Evolutionary conservation across 106 monocot genomes (phyloP), one percentile per base, ranked within the genome.

Genomic region (Xerophyta viscosa): DNA sequence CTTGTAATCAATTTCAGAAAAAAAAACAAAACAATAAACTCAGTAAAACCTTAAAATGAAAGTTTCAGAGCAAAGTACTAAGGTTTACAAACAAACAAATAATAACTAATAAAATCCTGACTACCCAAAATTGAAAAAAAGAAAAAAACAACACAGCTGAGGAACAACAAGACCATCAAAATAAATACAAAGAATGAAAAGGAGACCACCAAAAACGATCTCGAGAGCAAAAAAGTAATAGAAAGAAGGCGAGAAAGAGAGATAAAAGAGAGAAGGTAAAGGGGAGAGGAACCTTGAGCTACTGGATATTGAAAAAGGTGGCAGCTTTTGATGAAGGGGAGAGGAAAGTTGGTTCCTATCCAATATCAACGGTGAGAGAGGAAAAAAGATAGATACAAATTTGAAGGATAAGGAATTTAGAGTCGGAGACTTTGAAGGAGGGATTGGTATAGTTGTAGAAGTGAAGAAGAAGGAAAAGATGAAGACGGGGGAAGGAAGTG

Each of bases 341-440:
- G 12, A 31, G 10, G 53, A 22, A 64, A 39, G 45, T 29, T 31
- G 23, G 48, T 46, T 25, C 25, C 37, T 24, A 14, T 11, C n/a
- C n/a, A n/a, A n/a, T n/a, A 20, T 57, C 37, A 29, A 27, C 20
- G 24, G n/a, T n/a, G n/a, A n/a, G 48, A 31, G 37, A 26, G 19
- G 17, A 24, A 13, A 41, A 19, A 57, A 57, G 22, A 26, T 6
- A 41, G 11, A 17, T 13, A 43, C n/a, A 17, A 42, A 22, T 21
- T 17, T 8, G 61, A 2, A 54, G 52, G 44, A 13, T n/a, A 41
- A 51, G n/a, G 31, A 42, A 60, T 66, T 77, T 27, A 41, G 46
- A 56, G 18, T 46, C 31, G 31, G 29, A 54, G 30, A 45, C 65
- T 54, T 53, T 29, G 29, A 27, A 41, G 37, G 18, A 24, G 27